phyloP scores from a whole-genome alignment of 257 asterid species.

The Nicotiana benthamiana region DNA sequence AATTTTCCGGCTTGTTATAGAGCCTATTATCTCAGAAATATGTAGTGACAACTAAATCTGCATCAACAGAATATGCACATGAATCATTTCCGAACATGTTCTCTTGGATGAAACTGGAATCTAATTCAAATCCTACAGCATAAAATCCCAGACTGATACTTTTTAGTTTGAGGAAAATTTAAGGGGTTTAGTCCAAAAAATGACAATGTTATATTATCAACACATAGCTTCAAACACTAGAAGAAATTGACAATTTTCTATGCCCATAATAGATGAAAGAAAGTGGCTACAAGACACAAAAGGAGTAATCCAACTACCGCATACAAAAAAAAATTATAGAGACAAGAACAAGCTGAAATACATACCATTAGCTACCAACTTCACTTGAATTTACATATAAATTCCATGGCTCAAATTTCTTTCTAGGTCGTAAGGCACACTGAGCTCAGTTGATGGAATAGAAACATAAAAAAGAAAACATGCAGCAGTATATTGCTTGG shows the following conservation, averaged over 20 bases:
- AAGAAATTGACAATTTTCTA: neutral
- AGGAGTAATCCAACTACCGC: neutral
- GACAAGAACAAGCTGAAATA: neutral
- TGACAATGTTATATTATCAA: neutral
- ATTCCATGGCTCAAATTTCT: neutral
- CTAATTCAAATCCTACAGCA: neutral
- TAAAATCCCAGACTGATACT: neutral
- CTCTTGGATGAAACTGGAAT: neutral
- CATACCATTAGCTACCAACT: neutral
- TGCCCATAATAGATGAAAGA: neutral
- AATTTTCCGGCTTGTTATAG: neutral
- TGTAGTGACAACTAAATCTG: neutral
- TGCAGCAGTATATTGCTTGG: neutral
- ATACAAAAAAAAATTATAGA: neutral
- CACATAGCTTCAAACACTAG: neutral
- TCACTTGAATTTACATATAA: neutral
- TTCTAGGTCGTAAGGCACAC: neutral
- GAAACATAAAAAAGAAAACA: neutral
- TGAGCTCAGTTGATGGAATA: neutral
- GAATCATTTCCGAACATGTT: neutral
- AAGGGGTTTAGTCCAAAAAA: neutral
- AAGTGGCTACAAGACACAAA: neutral
- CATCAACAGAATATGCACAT: neutral
- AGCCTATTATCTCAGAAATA: neutral
- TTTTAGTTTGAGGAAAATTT: neutral